Percentiles rank a stretch among this genome's conserved stretches.
Evolutionary conservation across 441 rosid genomes (phyloP).

Genomic region (Pelargonium citronellum): DNA sequence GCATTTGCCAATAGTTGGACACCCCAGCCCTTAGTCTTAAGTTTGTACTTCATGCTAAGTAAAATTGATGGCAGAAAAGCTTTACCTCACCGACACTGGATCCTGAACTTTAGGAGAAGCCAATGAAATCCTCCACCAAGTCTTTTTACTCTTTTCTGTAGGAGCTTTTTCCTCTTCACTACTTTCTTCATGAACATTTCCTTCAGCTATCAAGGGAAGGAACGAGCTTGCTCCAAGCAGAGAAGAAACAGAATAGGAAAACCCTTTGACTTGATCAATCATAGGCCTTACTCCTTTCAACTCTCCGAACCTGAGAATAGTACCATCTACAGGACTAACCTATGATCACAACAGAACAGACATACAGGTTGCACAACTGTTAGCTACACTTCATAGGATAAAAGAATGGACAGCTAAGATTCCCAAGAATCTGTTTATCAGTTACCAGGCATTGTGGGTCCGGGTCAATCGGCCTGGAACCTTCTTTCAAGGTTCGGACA

Average conservation of each 20-base stretch:
- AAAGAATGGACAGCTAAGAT: slow-evolving; percentile 20
- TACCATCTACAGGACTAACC: slow-evolving; percentile 97
- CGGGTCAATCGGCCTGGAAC: slow-evolving; percentile 78
- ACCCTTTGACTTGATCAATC: slow-evolving; percentile 97
- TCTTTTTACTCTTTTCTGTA: slow-evolving; percentile 47
- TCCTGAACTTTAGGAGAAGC: slow-evolving; percentile 74
- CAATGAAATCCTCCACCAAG: slow-evolving; percentile 78
- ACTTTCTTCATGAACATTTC: slow-evolving; percentile 29
- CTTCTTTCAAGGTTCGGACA: slow-evolving; percentile 74
- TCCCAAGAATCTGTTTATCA: slow-evolving; percentile 52
- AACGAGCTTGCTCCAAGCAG: slow-evolving; percentile 76
- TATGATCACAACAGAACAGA: slow-evolving; percentile 22
- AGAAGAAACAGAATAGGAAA: slow-evolving; percentile 73
- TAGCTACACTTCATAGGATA: slow-evolving; percentile 24
- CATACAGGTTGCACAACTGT: slow-evolving; percentile 12
- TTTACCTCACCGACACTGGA: slow-evolving; percentile 48
- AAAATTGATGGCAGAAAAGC: slow-evolving; percentile 2
- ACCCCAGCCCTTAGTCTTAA: background rate
- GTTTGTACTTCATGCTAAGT: background rate
- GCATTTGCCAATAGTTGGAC: slow-evolving; percentile 1
- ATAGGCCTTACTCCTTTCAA: slow-evolving; percentile 66
- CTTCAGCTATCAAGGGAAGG: slow-evolving; percentile 55
- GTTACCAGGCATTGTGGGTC: slow-evolving; percentile 94
- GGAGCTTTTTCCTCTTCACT: slow-evolving; percentile 33
- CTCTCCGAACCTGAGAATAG: slow-evolving; percentile 74